A percentile compares a stretch with the other conserved stretches of the same genome.
Evolutionary conservation across 805 yeast genomes (phyloP).

Genomic region (Saccharomycopsis sp.): DNA sequence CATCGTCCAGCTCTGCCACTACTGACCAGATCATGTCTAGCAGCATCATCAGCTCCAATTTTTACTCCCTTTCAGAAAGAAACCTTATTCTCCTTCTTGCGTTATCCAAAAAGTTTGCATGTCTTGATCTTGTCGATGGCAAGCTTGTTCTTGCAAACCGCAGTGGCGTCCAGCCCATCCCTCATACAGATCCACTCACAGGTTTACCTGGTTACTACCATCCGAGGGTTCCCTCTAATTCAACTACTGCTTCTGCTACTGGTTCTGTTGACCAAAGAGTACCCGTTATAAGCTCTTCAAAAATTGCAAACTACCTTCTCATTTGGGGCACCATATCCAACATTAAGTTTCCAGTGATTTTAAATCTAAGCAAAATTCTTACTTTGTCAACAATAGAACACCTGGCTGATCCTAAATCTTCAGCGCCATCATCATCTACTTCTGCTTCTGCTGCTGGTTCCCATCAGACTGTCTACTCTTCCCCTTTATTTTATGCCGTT

Average conservation of each 20-base stretch:
- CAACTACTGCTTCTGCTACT: neutral
- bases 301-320: constrained; percentile 20
- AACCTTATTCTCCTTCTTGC: constrained; percentile 19
- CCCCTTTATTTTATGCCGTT: constrained; percentile 35
- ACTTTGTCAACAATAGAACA: constrained; percentile 8
- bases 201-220: too few species aligned
- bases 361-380: constrained; percentile 19
- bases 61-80: constrained; percentile 21
- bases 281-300: constrained; percentile 10
- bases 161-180: too few species aligned
- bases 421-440: neutral
- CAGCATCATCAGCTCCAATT: constrained; percentile 18
- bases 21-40: too few species aligned
- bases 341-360: constrained; percentile 20
- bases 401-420: neutral
- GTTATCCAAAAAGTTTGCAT: constrained; percentile 18
- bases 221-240: too few species aligned
- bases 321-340: constrained; percentile 22
- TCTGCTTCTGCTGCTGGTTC: neutral
- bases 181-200: too few species aligned
- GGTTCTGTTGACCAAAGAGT: neutral
- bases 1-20: constrained; percentile 3
- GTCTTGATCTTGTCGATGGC: constrained; percentile 13
- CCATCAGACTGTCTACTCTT: constrained; percentile 22
- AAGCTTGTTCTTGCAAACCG: constrained; percentile 2